Base-by-base conservation (phyloP, 2,329 filamentous ascomycete genomes). In the Aspergillus quadricinctus region DNA sequence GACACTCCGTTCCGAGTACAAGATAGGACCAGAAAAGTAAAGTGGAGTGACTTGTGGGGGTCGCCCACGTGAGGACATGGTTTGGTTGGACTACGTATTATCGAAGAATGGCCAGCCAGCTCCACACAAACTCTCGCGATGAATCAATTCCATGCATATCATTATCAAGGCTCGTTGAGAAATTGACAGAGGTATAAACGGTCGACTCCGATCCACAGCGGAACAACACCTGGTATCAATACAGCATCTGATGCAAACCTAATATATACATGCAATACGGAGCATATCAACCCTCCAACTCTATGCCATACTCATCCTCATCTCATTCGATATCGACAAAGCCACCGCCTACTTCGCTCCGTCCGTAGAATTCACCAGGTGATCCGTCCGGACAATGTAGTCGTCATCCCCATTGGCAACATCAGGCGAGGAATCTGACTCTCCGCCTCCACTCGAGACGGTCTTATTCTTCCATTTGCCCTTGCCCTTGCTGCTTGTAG, bases 341-440 rank as follows among this genome's bases (percentile, higher is more conserved):
- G 31, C 6, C 14, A 37, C 19, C 23, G 17, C 45, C 35, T 56
- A 63, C 29, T 54, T 48, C n/a, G 54, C 57, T 21, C 53, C 52
- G 46, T 57, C 57, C 6, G 56, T 28, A 37, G 49, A 54, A 8
- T 46, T 17, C 43, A 61, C 57, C 23, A 75, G 55, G 61, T 75
- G 72, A 48, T 74, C 72, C 2, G 72, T 75, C n/a, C 67, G 66
- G 25, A 75, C 63, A 48, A 75, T 61, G 57, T 75, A 75, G 37
- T 75, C 73, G 55, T 74, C 72, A 41, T 73, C 70, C 3, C 69
- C 68, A 37, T 65, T 69, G 31, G 64, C 66, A 2, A 61, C 65
- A 43, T 70, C 65, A 17, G 67, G 46, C 3, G 70, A 70, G 19
- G 65, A 70, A 64, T 73, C 71, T 1, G 68, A 68, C 49, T 71